Percentiles rank a stretch among this genome's conserved stretches.
These are phyloP conservation scores for Coleophoma crateriformis DNA, from an alignment of 2,329 filamentous ascomycete species.

Conservation along the genomic window DNA sequence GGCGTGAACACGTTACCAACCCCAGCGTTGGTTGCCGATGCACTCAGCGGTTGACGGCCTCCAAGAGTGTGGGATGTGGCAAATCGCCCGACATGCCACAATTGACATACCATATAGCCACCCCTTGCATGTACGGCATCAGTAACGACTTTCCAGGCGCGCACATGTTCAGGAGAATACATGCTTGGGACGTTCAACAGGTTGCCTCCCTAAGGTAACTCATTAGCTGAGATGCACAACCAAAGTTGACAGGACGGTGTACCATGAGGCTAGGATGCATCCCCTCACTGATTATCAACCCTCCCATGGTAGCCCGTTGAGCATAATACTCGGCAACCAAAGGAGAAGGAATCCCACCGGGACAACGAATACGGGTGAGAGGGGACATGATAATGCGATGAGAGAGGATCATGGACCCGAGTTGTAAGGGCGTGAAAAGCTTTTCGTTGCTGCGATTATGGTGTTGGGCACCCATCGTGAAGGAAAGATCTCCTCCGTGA, in stretches of 20 bases:
- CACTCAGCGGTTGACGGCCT: constrained; percentile 24
- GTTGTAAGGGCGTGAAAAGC: constrained; percentile 33
- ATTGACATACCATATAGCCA: constrained; percentile 53
- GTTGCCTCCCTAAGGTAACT: constrained; percentile 32
- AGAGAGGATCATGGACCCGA: constrained; percentile 34
- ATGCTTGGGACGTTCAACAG: constrained; percentile 51
- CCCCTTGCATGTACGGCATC: constrained; percentile 59
- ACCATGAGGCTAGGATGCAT: constrained; percentile 38
- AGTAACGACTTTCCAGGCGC: constrained; percentile 54
- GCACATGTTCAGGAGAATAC: constrained; percentile 49
- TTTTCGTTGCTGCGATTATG: background rate
- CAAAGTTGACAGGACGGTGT: background rate
- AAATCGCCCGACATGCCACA: constrained; percentile 53
- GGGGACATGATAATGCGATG: constrained; percentile 44
- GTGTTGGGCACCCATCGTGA: constrained; percentile 3
- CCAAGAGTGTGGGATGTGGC: constrained; percentile 35
- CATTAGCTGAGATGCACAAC: background rate
- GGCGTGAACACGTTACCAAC: constrained; percentile 1
- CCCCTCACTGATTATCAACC: constrained; percentile 53
- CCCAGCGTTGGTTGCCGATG: constrained; percentile 13
- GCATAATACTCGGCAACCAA: constrained; percentile 42
- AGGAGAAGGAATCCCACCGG: constrained; percentile 39
- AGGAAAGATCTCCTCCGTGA: background rate
- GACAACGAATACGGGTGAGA: constrained; percentile 37
- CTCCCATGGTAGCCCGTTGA: constrained; percentile 47